A percentile compares a stretch with the other conserved stretches of the same genome.
phyloP scores from a whole-genome alignment of 441 rosid species.

The Pelargonium exstipulatum region DNA sequence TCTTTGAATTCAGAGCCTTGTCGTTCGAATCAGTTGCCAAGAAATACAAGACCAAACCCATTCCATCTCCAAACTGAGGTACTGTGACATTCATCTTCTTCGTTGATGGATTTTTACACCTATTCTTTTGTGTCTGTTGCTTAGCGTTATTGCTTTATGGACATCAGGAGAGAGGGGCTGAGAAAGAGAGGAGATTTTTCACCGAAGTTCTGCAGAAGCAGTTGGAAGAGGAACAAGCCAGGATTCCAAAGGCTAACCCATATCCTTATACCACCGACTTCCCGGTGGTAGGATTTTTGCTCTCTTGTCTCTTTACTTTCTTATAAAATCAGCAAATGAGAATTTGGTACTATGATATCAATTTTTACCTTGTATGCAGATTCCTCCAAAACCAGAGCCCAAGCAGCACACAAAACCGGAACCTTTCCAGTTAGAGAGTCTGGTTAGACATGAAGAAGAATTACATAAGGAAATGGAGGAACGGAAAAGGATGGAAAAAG shows the following conservation, averaged over 20 bases:
- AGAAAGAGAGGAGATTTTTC: conserved; percentile 63
- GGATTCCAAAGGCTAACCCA: conserved; percentile 76
- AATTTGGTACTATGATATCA: background rate
- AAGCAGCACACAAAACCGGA: conserved; percentile 74
- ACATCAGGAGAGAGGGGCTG: conserved; percentile 86
- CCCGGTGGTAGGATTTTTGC: conserved; percentile 61
- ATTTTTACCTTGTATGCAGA: conserved; percentile 23
- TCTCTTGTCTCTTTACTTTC: background rate
- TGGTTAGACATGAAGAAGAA: conserved; percentile 86
- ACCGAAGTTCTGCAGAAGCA: conserved; percentile 54
- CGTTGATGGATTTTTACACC: conserved; percentile 6
- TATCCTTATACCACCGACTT: conserved; percentile 94
- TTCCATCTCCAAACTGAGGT: conserved; percentile 91
- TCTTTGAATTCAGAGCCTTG: conserved; percentile 70
- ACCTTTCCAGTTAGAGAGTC: conserved; percentile 87
- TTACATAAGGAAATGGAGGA: conserved; percentile 76
- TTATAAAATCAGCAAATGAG: background rate
- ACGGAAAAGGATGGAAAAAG: conserved; percentile 57
- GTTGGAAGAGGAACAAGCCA: conserved; percentile 65
- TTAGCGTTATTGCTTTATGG: background rate
- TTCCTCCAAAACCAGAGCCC: conserved; percentile 85
- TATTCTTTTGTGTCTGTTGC: conserved; percentile 6
- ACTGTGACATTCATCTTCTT: conserved; percentile 13
- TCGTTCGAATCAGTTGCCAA: conserved; percentile 50
- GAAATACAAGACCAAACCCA: conserved; percentile 76